A percentile compares a stretch with the other conserved stretches of the same genome.
Evolutionary conservation across 2,329 filamentous ascomycete species (phyloP).

Genomic region (Drechslerella coelobrocha): DNA sequence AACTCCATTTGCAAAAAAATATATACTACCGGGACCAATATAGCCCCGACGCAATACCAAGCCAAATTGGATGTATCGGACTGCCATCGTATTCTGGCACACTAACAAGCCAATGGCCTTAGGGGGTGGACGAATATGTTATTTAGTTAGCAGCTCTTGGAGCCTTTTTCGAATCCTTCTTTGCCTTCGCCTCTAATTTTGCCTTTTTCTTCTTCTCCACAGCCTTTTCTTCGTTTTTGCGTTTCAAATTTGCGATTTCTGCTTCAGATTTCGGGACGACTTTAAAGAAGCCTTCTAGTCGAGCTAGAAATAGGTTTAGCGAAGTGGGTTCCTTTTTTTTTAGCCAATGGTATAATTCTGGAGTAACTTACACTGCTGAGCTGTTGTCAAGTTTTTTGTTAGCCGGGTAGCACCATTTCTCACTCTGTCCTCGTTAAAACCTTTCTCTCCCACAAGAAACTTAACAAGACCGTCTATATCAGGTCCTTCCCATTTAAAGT

Average conservation of each 20-base stretch:
- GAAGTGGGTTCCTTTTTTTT: background rate
- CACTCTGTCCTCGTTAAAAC: constrained; percentile 94
- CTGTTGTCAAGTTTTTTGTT: constrained; percentile 87
- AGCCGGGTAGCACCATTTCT: constrained; percentile 77
- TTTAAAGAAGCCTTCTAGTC: constrained; percentile 97
- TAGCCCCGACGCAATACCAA: background rate
- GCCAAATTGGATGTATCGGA: background rate
- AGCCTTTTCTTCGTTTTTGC: constrained; percentile 90
- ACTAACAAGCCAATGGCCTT: no score
- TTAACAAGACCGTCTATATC: constrained; percentile 88
- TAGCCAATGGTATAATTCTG: background rate
- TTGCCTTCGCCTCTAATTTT: constrained; percentile 93
- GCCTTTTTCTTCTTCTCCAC: constrained; percentile 94
- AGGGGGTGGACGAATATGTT: no score
- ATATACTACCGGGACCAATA: background rate
- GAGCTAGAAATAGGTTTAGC: constrained; percentile 60
- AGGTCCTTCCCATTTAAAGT: constrained; percentile 97
- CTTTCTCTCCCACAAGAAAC: constrained; percentile 91
- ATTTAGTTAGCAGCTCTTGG: constrained; percentile 69
- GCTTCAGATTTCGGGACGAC: constrained; percentile 84
- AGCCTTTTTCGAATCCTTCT: constrained; percentile 84
- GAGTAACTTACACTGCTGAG: constrained; percentile 69
- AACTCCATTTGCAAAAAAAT: background rate
- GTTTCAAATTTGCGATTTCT: constrained; percentile 83
- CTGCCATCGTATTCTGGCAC: background rate